These are phyloP conservation scores for Pyricularia grisea DNA, from an alignment of 2,329 filamentous ascomycete species.

Conservation along the genomic window DNA sequence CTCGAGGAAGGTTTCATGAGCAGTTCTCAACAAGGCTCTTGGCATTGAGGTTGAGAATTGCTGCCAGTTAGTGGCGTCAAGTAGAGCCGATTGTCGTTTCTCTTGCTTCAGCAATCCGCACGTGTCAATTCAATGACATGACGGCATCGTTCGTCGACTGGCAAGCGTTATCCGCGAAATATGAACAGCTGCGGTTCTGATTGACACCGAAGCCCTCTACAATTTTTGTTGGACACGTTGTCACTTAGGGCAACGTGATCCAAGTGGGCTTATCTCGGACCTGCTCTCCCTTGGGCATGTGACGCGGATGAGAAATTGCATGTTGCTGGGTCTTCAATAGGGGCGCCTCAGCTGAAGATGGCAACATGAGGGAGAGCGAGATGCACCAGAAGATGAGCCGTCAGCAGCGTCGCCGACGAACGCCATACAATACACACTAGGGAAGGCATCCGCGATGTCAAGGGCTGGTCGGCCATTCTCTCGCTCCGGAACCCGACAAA, in stretches of 20 bases:
- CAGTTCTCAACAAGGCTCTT: conserved; percentile 38
- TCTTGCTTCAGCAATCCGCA: neutral
- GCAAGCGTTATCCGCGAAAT: neutral
- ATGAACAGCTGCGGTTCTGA: neutral
- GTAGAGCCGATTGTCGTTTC: neutral
- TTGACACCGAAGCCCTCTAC: neutral
- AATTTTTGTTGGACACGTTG: neutral
- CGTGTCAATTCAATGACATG: neutral
- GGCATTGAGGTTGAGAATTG: conserved; percentile 48
- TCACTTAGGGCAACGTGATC: neutral
- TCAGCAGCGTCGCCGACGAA: neutral
- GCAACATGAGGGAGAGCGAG: neutral
- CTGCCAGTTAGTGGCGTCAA: neutral
- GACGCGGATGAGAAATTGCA: neutral
- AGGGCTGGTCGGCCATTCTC: neutral
- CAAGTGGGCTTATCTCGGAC: neutral
- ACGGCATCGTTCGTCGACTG: neutral
- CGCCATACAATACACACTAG: neutral
- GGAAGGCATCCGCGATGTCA: neutral
- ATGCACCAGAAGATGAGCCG: neutral
- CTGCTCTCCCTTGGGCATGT: neutral
- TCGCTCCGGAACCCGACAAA: neutral
- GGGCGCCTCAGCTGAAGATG: neutral
- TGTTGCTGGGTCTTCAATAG: neutral
- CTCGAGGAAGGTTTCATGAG: conserved; percentile 86